Conservation (phyloP, 306 rosid genomes). For the Fagus crenata region DNA sequence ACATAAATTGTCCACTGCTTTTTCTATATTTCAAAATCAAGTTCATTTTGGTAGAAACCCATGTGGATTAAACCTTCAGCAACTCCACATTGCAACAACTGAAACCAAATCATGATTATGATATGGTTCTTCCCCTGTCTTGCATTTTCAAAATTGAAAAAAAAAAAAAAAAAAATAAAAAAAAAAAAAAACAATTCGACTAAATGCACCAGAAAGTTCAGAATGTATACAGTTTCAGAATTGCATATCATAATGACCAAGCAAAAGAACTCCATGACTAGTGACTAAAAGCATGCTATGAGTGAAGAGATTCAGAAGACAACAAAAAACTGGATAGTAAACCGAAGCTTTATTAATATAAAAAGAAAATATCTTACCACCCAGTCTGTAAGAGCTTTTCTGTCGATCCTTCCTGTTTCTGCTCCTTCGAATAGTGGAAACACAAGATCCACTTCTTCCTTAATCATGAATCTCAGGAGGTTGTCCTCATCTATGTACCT, state of each 20-base stretch:
- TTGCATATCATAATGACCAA: neutral
- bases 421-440: slow-evolving; percentile 55
- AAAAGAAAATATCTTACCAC: slow-evolving; percentile 56
- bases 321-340: slow-evolving; percentile 1
- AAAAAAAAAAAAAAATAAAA: too few species aligned
- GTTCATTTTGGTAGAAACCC: neutral
- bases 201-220: neutral
- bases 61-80: neutral
- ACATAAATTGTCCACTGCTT: neutral
- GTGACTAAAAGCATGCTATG: neutral
- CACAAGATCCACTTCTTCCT: slow-evolving; percentile 75
- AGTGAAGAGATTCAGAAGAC: neutral
- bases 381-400: slow-evolving; percentile 71
- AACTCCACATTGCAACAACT: neutral
- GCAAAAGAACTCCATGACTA: slow-evolving; percentile 1
- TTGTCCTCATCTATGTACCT: slow-evolving; percentile 79
- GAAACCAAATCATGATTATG: neutral
- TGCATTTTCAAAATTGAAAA: neutral
- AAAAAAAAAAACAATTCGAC: neutral
- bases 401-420: slow-evolving; percentile 54
- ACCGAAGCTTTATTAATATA: neutral
- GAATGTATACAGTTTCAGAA: neutral
- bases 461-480: slow-evolving; percentile 73
- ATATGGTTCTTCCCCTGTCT: neutral
- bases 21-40: neutral